Evolutionary conservation across 345 rosid species (phyloP).

Genomic region (Boechera retrofracta): DNA sequence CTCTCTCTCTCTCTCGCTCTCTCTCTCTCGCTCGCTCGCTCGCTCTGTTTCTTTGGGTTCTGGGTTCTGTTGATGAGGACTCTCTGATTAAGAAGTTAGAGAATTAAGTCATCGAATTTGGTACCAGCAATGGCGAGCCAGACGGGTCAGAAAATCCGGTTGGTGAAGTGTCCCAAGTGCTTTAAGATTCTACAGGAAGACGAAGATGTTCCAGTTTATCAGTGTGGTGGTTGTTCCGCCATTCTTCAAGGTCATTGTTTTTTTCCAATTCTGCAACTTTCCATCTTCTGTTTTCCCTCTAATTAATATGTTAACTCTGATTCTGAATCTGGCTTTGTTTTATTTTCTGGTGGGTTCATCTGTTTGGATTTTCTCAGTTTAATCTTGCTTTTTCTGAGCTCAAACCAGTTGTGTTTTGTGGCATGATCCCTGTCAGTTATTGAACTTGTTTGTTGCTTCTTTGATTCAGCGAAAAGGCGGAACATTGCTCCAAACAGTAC

Average conservation of each 20-base stretch:
- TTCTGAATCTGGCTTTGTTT: slow-evolving; percentile 20
- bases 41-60: not conserved
- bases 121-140: slow-evolving; percentile 49
- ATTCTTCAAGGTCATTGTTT: slow-evolving; percentile 66
- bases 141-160: slow-evolving; percentile 50
- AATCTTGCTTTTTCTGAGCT: slow-evolving; percentile 17
- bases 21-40: no score
- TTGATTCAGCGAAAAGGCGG: slow-evolving; percentile 59
- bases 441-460: slow-evolving; percentile 34
- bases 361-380: not conserved
- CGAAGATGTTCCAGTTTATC: slow-evolving; percentile 59
- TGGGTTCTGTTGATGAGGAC: slow-evolving; percentile 15
- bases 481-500: slow-evolving; percentile 44
- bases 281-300: slow-evolving; percentile 8
- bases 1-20: not conserved
- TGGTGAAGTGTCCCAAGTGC: slow-evolving; percentile 81
- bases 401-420: not conserved
- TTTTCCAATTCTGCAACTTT: not conserved
- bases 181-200: slow-evolving; percentile 61
- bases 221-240: slow-evolving; percentile 70
- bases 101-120: slow-evolving; percentile 11
- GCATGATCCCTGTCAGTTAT: not conserved
- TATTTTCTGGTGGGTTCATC: not conserved
- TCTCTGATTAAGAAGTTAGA: slow-evolving; percentile 15
- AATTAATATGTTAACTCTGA: not conserved